Evolutionary conservation across 2,329 filamentous ascomycete species (phyloP), one percentile per base, ranked within the genome.

Genomic region (Trichoderma lentiforme): DNA sequence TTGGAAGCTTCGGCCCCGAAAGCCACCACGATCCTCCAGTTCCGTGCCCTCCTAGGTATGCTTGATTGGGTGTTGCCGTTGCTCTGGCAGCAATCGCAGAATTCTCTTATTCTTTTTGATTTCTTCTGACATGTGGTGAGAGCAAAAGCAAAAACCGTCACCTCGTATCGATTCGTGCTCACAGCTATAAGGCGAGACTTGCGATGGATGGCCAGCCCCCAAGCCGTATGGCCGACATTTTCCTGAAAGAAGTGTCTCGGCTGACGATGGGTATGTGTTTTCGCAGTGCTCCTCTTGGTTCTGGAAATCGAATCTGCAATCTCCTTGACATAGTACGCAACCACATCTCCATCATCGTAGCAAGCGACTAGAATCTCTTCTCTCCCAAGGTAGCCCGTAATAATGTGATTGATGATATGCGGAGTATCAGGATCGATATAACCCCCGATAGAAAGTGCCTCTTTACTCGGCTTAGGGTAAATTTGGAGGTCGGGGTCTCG

Each of bases 111-210:
- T 3, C 57, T 39, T 64, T n/a, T 68, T 15, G 36, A 34, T 12
- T 32, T 62, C 56, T 69, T 58, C 57, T 39, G 74, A 32, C 65
- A 30, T 43, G 56, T 21, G 60, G 77, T 73, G 60, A 85, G 77
- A 6, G 84, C 84, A 74, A 85, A 83, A 1, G 85, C 86, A 75
- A 89, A 89, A 1, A 90, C 84, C 0, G 83, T 86, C 7, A 87
- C 81, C 73, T 87, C 86, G 66, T 79, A 78, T 4, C 86, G 88
- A 79, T 99, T 99, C 0, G 93, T 90, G 76, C 92, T 93, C 51
- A 97, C 91, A 0, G 95, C 96, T 74, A 99, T 92, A 73, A 98
- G 84, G 0, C 95, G 90, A n/a, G 93, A 93, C 74, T 90, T 84
- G 73, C 89, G 87, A 79, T 98, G 95, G 12, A 97, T 87, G 8